Evolutionary conservation across 768 basidiomycete genomes (phyloP).

Genomic region (Phlebiopsis gigantea): DNA sequence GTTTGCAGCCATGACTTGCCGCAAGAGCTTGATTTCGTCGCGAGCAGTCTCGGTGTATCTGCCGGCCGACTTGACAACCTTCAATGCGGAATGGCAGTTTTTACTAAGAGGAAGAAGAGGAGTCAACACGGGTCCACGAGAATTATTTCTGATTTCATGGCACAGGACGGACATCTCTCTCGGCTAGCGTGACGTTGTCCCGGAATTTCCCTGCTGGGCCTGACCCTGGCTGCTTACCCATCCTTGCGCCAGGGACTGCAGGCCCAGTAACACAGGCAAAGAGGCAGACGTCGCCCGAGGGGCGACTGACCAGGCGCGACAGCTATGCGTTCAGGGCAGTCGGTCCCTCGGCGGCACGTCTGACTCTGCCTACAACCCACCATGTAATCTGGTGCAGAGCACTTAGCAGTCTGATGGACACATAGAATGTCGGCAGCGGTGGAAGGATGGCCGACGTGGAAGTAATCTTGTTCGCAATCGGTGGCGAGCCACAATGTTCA

Average conservation of each 20-base stretch:
- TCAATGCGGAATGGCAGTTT: conserved; percentile 80
- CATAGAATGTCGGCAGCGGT: neutral
- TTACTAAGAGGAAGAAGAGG: conserved; percentile 36
- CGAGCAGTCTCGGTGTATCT: conserved; percentile 95
- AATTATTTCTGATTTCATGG: neutral
- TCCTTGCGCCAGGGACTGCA: neutral
- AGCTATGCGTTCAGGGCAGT: neutral
- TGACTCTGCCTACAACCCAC: neutral
- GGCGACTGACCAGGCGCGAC: neutral
- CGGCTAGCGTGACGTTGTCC: neutral
- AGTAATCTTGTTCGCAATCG: neutral
- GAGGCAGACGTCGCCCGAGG: neutral
- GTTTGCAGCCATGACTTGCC: conserved; percentile 64
- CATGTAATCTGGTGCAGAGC: neutral
- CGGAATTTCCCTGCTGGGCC: neutral
- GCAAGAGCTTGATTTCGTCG: conserved; percentile 92
- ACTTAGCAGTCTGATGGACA: neutral
- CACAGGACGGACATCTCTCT: neutral
- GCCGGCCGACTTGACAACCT: conserved; percentile 91
- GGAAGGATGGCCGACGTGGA: neutral
- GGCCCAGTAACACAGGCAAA: neutral
- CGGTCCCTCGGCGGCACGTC: neutral
- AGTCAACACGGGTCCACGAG: conserved; percentile 11
- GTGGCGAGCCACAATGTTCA: neutral
- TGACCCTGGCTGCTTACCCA: neutral